phyloP scores from a whole-genome alignment of 2,329 filamentous ascomycete genomes.

The Ilyonectria robusta region DNA sequence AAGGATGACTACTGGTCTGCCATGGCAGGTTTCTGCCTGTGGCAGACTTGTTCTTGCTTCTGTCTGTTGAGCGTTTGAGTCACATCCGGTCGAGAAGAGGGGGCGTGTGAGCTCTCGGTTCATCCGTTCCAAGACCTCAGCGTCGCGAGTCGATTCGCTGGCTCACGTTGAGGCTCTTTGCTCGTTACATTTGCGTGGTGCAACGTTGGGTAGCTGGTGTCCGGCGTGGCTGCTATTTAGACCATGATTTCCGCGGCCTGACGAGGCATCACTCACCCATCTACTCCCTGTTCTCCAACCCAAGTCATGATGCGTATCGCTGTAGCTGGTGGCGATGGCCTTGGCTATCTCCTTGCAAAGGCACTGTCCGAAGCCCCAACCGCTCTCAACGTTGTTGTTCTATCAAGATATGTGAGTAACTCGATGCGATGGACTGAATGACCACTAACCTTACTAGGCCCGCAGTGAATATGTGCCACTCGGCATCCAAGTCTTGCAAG shows the following conservation, averaged over 20 bases:
- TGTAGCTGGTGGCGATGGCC: constrained; percentile 62
- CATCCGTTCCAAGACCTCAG: constrained; percentile 16
- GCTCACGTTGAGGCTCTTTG: constrained; percentile 40
- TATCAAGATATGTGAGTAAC: constrained; percentile 67
- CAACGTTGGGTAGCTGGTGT: constrained; percentile 16
- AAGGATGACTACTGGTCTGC: constrained; percentile 31
- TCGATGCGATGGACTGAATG: background rate
- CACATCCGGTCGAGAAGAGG: constrained; percentile 25
- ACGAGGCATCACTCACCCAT: constrained; percentile 35
- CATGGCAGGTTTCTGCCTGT: constrained; percentile 43
- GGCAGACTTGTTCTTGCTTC: constrained; percentile 31
- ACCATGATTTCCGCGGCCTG: constrained; percentile 25
- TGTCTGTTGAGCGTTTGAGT: constrained; percentile 34
- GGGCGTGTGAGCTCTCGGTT: constrained; percentile 27
- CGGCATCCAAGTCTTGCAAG: constrained; percentile 76
- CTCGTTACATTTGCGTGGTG: constrained; percentile 23
- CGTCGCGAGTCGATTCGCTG: constrained; percentile 27
- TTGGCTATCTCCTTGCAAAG: constrained; percentile 62
- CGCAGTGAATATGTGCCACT: constrained; percentile 68
- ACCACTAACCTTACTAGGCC: constrained; percentile 56
- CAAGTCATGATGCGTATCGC: constrained; percentile 61
- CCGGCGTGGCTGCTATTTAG: constrained; percentile 40
- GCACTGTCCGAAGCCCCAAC: constrained; percentile 70
- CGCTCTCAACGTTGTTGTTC: constrained; percentile 77
- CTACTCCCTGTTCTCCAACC: background rate